Base-by-base conservation (phyloP, 129 eudicot genomes). In the Tagetes patula region DNA sequence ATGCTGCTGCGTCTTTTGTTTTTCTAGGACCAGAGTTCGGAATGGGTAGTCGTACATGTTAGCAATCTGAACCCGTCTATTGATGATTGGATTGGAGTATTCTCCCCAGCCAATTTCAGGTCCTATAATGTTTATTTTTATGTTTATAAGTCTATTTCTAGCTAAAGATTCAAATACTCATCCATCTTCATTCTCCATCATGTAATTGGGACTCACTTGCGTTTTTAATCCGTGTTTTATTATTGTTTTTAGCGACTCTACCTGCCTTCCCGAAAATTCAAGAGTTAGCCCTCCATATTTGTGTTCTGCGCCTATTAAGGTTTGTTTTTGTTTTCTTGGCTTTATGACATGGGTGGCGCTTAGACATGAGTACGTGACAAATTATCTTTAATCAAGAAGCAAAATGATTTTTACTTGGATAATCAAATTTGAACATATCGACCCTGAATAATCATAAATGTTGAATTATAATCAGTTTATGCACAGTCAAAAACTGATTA, bases 21-120 rank as follows among this genome's bases (percentile, higher is more conserved):
- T 43, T 49, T 80, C 14, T 72, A 89, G 96, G 92, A 73, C 41
- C 77, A 79, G 73, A 87, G 82, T 75, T 54, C 82, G 56, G 98
- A 86, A 75, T 87, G 92, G 96, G 82, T 93, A 67, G 84, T 77
- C 14, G 71, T 93, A 34, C 77, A 90, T 69, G 83, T 80, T 54
- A 71, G 72, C 76, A 75, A 63, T 70, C 75, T 87, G 54, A 90
- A 82, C 27, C 98, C 96, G 4, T 84, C 91, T 8, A 69, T 47
- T 64, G 86, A 90, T 75, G 98, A 93, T 70, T 93, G 98, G 98
- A 83, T 93, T 77, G 96, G 96, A 39, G 98, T 93, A 46, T 93
- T 93, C 82, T 90, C 96, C 68, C 98, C 98, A 33, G 96, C 96
- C 69, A 87, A 85, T 82, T 90, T 90, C 89, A 93, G 96, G 98